Evolutionary conservation across 148 eudicot species (phyloP), one percentile per base, ranked within the genome.

Genomic region (Suaeda aralocaspica): DNA sequence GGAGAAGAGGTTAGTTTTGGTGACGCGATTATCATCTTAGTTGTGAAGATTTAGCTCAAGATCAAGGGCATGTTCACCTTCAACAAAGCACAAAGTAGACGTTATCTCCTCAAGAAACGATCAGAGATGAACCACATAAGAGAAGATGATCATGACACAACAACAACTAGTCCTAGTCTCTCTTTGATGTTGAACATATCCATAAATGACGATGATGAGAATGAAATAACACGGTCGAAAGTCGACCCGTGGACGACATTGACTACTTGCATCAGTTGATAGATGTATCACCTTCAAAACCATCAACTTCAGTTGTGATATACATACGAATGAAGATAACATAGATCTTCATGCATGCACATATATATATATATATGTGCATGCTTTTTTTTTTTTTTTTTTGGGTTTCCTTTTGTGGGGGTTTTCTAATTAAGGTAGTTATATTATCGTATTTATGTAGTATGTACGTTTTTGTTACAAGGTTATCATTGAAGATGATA

Each of bases 141-240:
- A 36, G 80, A 50, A 10, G 21, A 13, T 45, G 61, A 51, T 72
- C 49, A 69, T 66, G 80, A 76, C 64, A 66, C 19, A 12, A 57
- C n/a, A 7, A 74, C 81, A 26, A 46, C 30, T 25, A 76, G 87
- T 26, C 79, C 81, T 46, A 74, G 81, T 72, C 49, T 85, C 33
- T 88, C 89, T 2, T 73, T 89, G 72, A 96, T 89, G 73, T 88
- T 92, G 80, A 92, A 89, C 36, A 73, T 92, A 44, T 89, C 86
- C 0, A 81, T 87, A 28, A 84, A 77, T 56, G 86, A 87, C 34
- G 80, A 80, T 25, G 72, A 68, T 46, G 64, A 69, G 26, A 48
- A 41, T 18, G 69, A 65, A 29, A 19, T 67, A 67, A 34, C 21
- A 77, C 1, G n/a, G 68, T 41, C 13, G 74, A 76, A 2, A 66